Evolutionary conservation across 2,329 filamentous ascomycete species (phyloP), one percentile per base, ranked within the genome.

Genomic region (Penicillium sclerotiorum): DNA sequence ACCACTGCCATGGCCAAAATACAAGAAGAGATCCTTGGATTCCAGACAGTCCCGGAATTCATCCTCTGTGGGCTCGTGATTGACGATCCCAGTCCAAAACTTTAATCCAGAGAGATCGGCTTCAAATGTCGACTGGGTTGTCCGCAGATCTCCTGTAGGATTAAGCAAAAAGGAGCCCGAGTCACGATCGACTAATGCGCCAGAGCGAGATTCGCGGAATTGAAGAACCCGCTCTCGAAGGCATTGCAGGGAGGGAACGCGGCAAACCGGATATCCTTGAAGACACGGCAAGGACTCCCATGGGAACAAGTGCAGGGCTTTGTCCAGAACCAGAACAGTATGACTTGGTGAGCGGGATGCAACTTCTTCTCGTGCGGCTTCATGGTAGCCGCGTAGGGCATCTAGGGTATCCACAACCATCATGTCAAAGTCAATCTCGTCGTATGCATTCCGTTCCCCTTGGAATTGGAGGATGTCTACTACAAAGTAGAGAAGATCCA

Each of bases 381-480:
- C 78, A 62, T 96, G 86, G 65, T 96, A 96, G 1, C 84, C 81
- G 42, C 86, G 83, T 21, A 99, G 75, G 2, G 91, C 90, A 71
- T 96, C 93, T 32, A 90, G 81, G 0, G 89, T 90, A 61, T 96
- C 91, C 32, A 97, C 80, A 5, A 92, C 85, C 83, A 99, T 95
- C 59, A 80, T 76, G 60, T 99, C 94, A 65, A 97, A 95, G 70
- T 97, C 93, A 55, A 99, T 89, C 73, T 99, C 94, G 61, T 99
- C 94, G 71, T 96, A 96, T 0, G 95, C 94, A 66, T 97, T 99
- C 40, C 86, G 83, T 73, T 99, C 95, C 13, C 94, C 94, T 60
- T 96, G 90, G 70, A 99, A 97, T 67, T 97, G 94, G 2, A 99
- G 78, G 44, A 97, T 92, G 63, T 99, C 94, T 5, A 99, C 87